These are phyloP conservation scores for Aspergillus asperescens DNA, from an alignment of 495 filamentous ascomycete genomes.

Conservation along the genomic window DNA sequence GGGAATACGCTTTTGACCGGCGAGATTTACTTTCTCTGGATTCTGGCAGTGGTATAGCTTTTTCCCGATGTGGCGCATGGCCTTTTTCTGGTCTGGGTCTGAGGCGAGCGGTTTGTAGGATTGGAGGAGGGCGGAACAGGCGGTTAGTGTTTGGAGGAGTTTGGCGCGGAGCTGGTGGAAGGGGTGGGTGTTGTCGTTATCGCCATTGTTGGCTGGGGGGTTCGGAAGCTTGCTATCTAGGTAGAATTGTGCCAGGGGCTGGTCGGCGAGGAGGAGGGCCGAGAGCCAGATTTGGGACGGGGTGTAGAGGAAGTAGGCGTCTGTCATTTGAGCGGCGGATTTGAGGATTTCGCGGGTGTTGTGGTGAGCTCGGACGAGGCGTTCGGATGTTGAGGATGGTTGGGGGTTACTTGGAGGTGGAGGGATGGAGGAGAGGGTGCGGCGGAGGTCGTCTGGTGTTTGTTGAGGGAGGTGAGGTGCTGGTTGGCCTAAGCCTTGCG, in stretches of 20 bases:
- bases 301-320: constrained; percentile 93
- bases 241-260: constrained; percentile 64
- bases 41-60: constrained; percentile 78
- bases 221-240: constrained; percentile 62
- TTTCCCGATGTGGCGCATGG: constrained; percentile 55
- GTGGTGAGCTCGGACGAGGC: constrained; percentile 63
- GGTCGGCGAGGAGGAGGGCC: constrained; percentile 68
- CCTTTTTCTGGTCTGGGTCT: constrained; percentile 45
- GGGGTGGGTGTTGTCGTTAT: constrained; percentile 19
- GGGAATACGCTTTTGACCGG: constrained; percentile 40
- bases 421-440: constrained; percentile 24
- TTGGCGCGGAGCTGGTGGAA: constrained; percentile 37
- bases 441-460: constrained; percentile 35
- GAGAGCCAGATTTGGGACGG: constrained; percentile 90
- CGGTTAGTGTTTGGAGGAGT: constrained; percentile 36
- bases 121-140: constrained; percentile 36
- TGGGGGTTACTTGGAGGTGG: constrained; percentile 20
- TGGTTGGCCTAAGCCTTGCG: constrained; percentile 45
- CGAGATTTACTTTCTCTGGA: constrained; percentile 51
- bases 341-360: constrained; percentile 69
- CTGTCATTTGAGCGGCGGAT: constrained; percentile 74
- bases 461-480: constrained; percentile 32
- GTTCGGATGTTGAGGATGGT: constrained; percentile 28
- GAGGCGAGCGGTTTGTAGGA: constrained; percentile 39
- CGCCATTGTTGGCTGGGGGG: constrained; percentile 7